Percentiles rank a stretch among this genome's conserved stretches.
Conservation (phyloP, 2,329 filamentous ascomycete species). For the Curvularia sp. region DNA sequence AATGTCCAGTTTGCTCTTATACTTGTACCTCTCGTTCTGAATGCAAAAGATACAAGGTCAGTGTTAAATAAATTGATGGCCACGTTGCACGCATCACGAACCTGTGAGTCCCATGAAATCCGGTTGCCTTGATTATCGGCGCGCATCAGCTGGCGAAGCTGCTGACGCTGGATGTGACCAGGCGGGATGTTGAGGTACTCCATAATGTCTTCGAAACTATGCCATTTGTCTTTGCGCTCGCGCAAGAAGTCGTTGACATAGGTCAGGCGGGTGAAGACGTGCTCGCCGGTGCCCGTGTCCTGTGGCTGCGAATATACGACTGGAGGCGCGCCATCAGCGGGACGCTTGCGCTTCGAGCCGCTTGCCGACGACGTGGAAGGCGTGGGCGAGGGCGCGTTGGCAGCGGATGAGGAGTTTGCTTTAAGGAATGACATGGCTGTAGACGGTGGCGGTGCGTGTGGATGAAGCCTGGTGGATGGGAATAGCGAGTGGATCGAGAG, state of each 20-base stretch:
- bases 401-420: constrained; percentile 31
- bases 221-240: constrained; percentile 67
- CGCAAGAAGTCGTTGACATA: constrained; percentile 73
- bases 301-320: constrained; percentile 76
- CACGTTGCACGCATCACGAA: neutral
- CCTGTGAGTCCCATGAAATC: constrained; percentile 61
- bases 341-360: constrained; percentile 64
- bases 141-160: constrained; percentile 72
- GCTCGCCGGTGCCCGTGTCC: constrained; percentile 75
- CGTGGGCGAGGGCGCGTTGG: constrained; percentile 68
- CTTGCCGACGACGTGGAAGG: constrained; percentile 52
- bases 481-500: neutral
- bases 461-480: constrained; percentile 4
- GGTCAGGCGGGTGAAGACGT: constrained; percentile 85
- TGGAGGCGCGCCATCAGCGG: constrained; percentile 54
- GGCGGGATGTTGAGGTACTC: constrained; percentile 77
- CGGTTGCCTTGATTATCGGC: constrained; percentile 64
- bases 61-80: neutral
- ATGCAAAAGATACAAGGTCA: neutral
- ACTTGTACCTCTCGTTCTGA: constrained; percentile 74
- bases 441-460: neutral
- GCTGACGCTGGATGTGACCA: constrained; percentile 61
- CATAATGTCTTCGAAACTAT: constrained; percentile 78
- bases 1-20: constrained; percentile 85
- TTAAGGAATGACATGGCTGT: constrained; percentile 48